phyloP scores from a whole-genome alignment of 2,329 filamentous ascomycete species.

The Neopestalotiopsis sp. region DNA sequence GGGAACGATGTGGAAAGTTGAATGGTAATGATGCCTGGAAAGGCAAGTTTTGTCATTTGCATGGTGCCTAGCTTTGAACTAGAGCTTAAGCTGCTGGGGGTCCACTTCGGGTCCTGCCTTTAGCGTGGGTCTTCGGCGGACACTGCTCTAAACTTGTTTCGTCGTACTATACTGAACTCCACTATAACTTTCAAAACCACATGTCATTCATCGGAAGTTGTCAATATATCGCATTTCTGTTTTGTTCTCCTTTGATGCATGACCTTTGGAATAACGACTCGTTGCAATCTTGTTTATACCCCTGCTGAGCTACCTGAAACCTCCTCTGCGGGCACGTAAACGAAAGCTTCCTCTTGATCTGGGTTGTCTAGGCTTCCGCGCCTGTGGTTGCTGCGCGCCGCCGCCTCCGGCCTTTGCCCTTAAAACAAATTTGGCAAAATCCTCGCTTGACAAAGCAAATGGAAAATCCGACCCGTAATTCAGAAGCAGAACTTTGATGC shows the following conservation, averaged over 20 bases:
- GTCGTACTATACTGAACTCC: no score
- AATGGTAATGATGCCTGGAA: neutral
- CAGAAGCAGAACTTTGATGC: neutral
- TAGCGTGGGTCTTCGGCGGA: no score
- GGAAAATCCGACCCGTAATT: neutral
- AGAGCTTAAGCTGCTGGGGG: neutral
- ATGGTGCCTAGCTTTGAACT: neutral
- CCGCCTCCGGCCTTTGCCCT: neutral
- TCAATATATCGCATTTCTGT: no score
- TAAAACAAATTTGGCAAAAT: neutral
- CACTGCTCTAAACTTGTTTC: no score
- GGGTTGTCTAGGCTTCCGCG: neutral
- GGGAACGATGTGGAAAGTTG: neutral
- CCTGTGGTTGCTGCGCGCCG: neutral
- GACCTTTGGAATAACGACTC: no score
- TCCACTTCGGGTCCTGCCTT: neutral
- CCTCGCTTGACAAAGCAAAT: neutral
- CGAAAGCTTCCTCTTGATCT: neutral
- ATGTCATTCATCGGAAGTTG: no score
- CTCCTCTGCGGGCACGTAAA: neutral
- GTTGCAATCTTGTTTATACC: accelerated
- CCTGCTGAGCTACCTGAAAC: neutral
- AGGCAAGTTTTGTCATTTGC: neutral
- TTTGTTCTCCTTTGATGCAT: no score
- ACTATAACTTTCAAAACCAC: no score